Percentiles rank a stretch among this genome's conserved stretches.
Conservation (phyloP, 2,329 filamentous ascomycete species). For the Aspergillus sp. region DNA sequence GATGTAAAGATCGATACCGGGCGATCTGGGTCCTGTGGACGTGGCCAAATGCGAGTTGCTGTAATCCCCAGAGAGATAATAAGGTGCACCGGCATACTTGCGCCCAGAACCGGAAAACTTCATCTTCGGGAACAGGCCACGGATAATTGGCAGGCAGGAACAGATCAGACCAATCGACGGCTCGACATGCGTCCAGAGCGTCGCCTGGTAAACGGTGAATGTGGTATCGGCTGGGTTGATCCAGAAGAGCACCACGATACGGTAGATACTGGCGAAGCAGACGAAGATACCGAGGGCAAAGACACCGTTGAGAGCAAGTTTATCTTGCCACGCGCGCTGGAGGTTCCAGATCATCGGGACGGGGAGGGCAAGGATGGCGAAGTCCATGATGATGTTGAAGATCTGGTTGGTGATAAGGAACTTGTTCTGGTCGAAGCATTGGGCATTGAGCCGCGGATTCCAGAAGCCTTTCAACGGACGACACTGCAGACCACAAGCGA, state of each 20-base stretch:
- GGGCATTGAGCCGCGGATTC: conserved; percentile 18
- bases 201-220: conserved; percentile 27
- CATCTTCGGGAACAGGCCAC: conserved; percentile 24
- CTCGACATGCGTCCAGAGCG: conserved; percentile 30
- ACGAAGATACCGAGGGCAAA: conserved; percentile 26
- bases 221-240: conserved; percentile 21
- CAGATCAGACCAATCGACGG: conserved; percentile 28
- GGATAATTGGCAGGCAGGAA: conserved; percentile 28
- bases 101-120: conserved; percentile 10
- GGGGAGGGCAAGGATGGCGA: conserved; percentile 23
- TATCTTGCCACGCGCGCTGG: conserved; percentile 27
- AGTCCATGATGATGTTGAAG: conserved; percentile 28
- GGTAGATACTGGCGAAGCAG: conserved; percentile 30
- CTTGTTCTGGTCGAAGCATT: conserved; percentile 19
- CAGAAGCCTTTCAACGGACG: conserved; percentile 24
- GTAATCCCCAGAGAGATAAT: conserved; percentile 20
- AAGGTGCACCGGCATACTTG: conserved; percentile 13
- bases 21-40: conserved; percentile 14
- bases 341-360: conserved; percentile 30
- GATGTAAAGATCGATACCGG: conserved; percentile 17
- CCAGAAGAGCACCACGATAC: conserved; percentile 29
- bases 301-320: conserved; percentile 26
- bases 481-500: conserved; percentile 26
- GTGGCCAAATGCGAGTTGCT: conserved; percentile 18
- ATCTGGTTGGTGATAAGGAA: conserved; percentile 28